Evolutionary conservation across 2,329 filamentous ascomycete genomes (phyloP).

Genomic region (Phaeoacremonium minimum): DNA sequence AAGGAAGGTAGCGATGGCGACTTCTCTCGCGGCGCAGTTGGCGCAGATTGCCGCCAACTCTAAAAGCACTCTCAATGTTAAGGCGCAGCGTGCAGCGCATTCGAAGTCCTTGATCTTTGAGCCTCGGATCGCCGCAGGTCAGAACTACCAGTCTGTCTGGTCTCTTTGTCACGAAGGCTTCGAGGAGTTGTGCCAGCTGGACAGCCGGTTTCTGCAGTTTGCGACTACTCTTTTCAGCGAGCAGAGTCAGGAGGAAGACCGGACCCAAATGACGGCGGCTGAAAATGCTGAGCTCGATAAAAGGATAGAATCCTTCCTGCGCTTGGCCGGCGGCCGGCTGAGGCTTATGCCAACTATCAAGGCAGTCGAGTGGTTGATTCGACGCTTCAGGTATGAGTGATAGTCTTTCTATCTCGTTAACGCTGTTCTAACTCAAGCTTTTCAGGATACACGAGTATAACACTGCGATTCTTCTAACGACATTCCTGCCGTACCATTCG

Average conservation of each 20-base stretch:
- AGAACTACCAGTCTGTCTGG: conserved; percentile 88
- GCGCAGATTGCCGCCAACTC: conserved; percentile 87
- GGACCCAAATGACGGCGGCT: conserved; percentile 73
- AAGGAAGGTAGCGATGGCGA: too few relatives aligned
- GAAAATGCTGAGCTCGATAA: conserved; percentile 80
- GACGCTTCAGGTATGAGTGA: conserved; percentile 70
- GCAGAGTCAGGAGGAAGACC: conserved; percentile 85
- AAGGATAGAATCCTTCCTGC: conserved; percentile 77
- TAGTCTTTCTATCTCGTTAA: neutral
- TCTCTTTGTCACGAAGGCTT: conserved; percentile 85
- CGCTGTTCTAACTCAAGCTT: conserved; percentile 8
- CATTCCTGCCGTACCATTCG: conserved; percentile 90
- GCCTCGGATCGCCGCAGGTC: conserved; percentile 73
- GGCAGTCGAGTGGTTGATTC: conserved; percentile 89
- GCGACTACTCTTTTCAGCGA: conserved; percentile 82
- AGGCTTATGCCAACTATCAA: conserved; percentile 85
- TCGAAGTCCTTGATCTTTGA: conserved; percentile 95
- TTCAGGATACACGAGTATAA: conserved; percentile 86
- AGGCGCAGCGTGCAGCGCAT: conserved; percentile 87
- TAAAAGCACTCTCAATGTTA: conserved; percentile 86
- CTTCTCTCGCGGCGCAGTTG: conserved; percentile 88
- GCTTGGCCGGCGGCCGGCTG: conserved; percentile 70
- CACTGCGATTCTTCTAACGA: conserved; percentile 69
- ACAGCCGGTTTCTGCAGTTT: conserved; percentile 73
- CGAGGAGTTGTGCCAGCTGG: conserved; percentile 83